Base-by-base conservation (phyloP, 805 yeast genomes). In the Pichia cephalocereana region DNA sequence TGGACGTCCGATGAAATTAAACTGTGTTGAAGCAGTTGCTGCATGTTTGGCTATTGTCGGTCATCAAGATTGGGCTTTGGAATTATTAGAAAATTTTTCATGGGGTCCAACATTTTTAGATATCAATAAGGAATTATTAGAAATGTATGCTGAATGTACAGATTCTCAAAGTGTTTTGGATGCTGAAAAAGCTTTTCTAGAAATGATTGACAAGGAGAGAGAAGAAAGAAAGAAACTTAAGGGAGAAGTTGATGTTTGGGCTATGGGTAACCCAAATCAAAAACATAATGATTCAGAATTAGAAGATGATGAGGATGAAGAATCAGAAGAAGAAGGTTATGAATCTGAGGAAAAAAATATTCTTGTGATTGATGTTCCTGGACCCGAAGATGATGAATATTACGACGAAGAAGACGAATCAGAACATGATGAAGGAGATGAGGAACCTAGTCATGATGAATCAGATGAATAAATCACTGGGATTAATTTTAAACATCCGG, bases 41-140 rank as follows among this genome's bases (percentile, higher is more conserved):
- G 98, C 99, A 0, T 88, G 96, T 59, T 84, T 93, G 61, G 96
- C 96, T 1, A 90, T 93, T 49, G 91, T 89, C 2, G 98, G 97
- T 0, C 90, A 80, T 54, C 69, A 70, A 41, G 97, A 90, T 54
- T 88, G 95, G 95, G 98, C 99, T 0, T 76, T 74, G 19, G 75
- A 77, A 51, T 72, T 91, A 17, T 66, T 93, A 52, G 73, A 79
- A 43, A 80, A 90, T 60, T 93, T 93, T 60, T 82, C 95, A 1
- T 93, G 97, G 96, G 99, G 99, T 2, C 76, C 78, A n/a, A 82
- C 86, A 0, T 93, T 93, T 57, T 66, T 93, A 57, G 81, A 83
- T 46, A 79, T 93, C 47, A 93, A 93, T 62, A 76, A 77, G 53
- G 96, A 88, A 52, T 68, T 93, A 11, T 57, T 93, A 15, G 83